Base-by-base conservation (phyloP, 2,329 filamentous ascomycete species). In the Phialophora chinensis region DNA sequence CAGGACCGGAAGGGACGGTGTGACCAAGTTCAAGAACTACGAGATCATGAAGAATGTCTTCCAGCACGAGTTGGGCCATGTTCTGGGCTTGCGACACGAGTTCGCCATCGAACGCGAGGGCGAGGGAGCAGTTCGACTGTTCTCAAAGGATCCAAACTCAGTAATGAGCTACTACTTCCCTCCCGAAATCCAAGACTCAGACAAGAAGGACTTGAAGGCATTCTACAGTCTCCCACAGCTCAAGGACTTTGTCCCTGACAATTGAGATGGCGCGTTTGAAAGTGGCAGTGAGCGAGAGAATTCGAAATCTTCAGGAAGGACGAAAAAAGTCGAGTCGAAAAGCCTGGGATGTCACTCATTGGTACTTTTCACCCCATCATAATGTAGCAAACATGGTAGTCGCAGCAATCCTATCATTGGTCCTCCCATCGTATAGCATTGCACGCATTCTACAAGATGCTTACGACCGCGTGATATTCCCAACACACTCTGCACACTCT, bases 1-100 rank as follows among this genome's bases (percentile, higher is more conserved):
- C 20, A 52, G 25, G 11, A 14, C 1, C 17, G 44, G n/a, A 2
- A 35, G 31, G 38, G 44, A 60, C 7, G 52, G 52, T 29, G 52
- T 44, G 38, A 20, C 38, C 49, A 52, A 20, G 10, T 66, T 50
- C 49, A 62, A 20, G 23, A 65, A 65, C 38, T 62, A 54, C 47
- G n/a, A 47, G 25, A 66, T 63, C 29, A 64, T 65, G 65, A 59
- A 65, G 54, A 66, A 68, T n/a, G 59, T 66, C 38, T 68, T 68
- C 58, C 29, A 47, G 49, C 66, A 68, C 35, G 66, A 68, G 52
- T 47, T 68, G 56, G 66, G 66, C 20, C 66, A 68, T 56, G 59
- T 68, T 14, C 29, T 68, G 31, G 63, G 66, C 20, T 42, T 68
- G 33, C 23, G 66, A 31, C 66, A 68, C 54, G 66, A 68, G 63